Percentiles rank a stretch among this genome's conserved stretches.
Conservation (phyloP, 176 grass and related monocot species). For the Pontederia crassipes region DNA sequence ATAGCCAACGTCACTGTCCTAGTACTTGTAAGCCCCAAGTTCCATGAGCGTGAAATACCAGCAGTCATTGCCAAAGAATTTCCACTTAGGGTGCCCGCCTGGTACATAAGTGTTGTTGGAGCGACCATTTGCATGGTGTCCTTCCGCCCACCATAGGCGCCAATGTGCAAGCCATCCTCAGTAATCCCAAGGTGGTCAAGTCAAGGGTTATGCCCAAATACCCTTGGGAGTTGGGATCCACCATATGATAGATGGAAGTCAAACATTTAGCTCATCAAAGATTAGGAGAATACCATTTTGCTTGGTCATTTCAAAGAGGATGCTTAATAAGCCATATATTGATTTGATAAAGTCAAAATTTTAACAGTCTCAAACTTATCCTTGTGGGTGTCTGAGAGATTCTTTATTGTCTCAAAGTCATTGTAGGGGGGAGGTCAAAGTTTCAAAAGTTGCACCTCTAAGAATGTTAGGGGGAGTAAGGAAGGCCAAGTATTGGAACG, state of each 20-base stretch:
- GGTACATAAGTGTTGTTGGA: conserved; percentile 78
- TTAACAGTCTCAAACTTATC: conserved; percentile 58
- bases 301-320: conserved; percentile 58
- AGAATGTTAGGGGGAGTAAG: conserved; percentile 73
- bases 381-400: conserved; percentile 61
- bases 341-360: conserved; percentile 79
- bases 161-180: conserved; percentile 73
- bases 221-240: conserved; percentile 78
- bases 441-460: conserved; percentile 51
- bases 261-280: conserved; percentile 93
- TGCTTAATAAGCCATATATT: conserved; percentile 42
- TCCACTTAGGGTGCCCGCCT: conserved; percentile 86
- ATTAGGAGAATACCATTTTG: conserved; percentile 60
- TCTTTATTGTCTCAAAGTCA: conserved; percentile 50
- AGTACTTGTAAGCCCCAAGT: conserved; percentile 59
- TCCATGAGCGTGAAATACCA: conserved; percentile 62
- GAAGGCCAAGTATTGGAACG: conserved; percentile 82
- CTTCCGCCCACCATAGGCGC: conserved; percentile 76
- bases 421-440: conserved; percentile 76
- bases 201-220: conserved; percentile 84
- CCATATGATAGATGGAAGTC: conserved; percentile 76
- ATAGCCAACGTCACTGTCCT: conserved; percentile 46
- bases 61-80: conserved; percentile 92
- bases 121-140: conserved; percentile 89
- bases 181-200: conserved; percentile 76